Evolutionary conservation across 148 eudicot species (phyloP).

Genomic region (Silene conica): DNA sequence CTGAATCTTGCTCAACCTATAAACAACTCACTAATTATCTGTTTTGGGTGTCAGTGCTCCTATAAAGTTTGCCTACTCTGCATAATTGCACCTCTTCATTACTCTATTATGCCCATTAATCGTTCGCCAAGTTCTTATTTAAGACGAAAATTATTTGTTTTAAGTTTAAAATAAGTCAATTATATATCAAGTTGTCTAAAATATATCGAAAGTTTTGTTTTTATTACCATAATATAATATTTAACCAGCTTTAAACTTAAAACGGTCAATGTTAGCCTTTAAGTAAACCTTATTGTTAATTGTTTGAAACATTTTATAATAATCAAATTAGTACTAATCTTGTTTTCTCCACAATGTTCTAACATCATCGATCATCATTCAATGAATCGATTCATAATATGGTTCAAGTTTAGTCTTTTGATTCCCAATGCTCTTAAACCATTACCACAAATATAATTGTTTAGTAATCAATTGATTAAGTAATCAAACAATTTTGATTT

Average conservation of each 20-base stretch:
- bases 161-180: no score
- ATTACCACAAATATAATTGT: no score
- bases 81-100: slow-evolving; percentile 15
- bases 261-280: no score
- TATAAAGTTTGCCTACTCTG: slow-evolving; percentile 13
- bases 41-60: slow-evolving; percentile 15
- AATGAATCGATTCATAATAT: not conserved
- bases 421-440: not conserved
- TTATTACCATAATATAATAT: no score
- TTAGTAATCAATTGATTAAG: not conserved
- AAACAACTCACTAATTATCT: not conserved
- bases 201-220: no score
- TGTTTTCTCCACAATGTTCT: slow-evolving; percentile 18
- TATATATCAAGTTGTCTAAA: no score
- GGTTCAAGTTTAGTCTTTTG: not conserved
- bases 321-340: slow-evolving; percentile 20
- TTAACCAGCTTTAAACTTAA: no score
- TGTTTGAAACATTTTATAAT: slow-evolving; percentile 11
- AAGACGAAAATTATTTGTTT: not conserved
- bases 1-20: slow-evolving; percentile 22
- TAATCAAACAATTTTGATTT: no score
- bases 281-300: not conserved
- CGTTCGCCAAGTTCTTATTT: not conserved
- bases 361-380: not conserved
- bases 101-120: not conserved